phyloP scores from a whole-genome alignment of 345 rosid genomes.

The Salix caprea region DNA sequence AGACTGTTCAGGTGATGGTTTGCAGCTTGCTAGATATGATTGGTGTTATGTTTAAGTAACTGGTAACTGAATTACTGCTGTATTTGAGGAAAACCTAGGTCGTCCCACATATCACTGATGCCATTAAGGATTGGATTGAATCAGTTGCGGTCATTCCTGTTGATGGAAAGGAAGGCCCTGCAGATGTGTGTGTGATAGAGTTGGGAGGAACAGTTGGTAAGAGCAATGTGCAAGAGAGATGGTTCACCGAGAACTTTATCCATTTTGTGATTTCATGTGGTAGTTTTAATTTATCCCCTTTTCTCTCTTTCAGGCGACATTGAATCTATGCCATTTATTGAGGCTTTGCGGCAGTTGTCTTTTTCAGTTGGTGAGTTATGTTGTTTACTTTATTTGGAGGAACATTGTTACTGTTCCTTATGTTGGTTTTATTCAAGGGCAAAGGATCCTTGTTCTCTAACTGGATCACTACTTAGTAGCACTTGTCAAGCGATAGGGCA shows the following conservation, averaged over 20 bases:
- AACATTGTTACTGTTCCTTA: background rate
- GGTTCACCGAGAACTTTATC: background rate
- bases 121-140: constrained; percentile 31
- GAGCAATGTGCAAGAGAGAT: constrained; percentile 20
- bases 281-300: background rate
- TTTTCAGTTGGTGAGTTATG: constrained; percentile 29
- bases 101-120: constrained; percentile 37
- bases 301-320: constrained; percentile 23
- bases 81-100: constrained; percentile 15
- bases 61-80: background rate
- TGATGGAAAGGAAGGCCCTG: constrained; percentile 30
- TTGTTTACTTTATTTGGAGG: background rate
- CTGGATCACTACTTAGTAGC: background rate
- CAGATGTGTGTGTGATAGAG: constrained; percentile 35
- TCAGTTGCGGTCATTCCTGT: constrained; percentile 25
- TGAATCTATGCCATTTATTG: constrained; percentile 36
- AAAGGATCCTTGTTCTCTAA: background rate
- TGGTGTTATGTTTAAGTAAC: background rate
- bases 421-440: background rate
- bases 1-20: constrained; percentile 35
- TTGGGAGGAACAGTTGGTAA: constrained; percentile 39
- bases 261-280: background rate
- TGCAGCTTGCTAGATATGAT: background rate
- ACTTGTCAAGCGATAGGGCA: background rate
- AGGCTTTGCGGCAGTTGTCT: constrained; percentile 32